These are phyloP conservation scores for Reticulomyxa filosa DNA, from an alignment of 78 protist species.

Conservation along the genomic window DNA sequence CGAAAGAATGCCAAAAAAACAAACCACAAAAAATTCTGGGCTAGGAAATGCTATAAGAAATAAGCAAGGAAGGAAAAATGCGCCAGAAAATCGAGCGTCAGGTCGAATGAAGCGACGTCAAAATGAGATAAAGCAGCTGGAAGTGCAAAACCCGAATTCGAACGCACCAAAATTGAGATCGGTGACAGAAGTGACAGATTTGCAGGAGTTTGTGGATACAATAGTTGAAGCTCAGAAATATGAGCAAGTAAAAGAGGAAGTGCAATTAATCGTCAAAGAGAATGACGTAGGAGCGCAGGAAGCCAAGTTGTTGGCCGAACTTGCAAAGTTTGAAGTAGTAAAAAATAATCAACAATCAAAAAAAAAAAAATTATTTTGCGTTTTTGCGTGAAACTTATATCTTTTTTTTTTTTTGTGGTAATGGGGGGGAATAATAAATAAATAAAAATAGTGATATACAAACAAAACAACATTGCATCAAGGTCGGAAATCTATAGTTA, in stretches of 20 bases:
- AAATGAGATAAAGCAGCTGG: too few relatives aligned
- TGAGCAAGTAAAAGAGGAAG: slow-evolving; percentile 4
- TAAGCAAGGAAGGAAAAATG: neutral
- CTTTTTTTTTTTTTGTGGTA: too few relatives aligned
- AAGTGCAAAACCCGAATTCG: too few relatives aligned
- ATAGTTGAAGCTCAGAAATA: neutral
- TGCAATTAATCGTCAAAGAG: slow-evolving; percentile 3
- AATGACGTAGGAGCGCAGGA: neutral
- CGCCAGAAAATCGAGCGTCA: neutral
- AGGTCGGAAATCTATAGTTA: too few relatives aligned
- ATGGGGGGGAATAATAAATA: slow-evolving; percentile 48
- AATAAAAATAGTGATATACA: too few relatives aligned
- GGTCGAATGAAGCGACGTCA: too few relatives aligned
- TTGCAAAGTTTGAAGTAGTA: slow-evolving; percentile 28
- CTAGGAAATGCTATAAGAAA: too few relatives aligned
- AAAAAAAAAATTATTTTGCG: neutral
- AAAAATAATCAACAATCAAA: too few relatives aligned
- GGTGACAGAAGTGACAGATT: slow-evolving; percentile 4
- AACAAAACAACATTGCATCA: too few relatives aligned
- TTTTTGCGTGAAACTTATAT: neutral
- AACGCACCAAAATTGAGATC: too few relatives aligned
- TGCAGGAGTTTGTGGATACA: neutral
- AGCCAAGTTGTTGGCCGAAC: neutral
- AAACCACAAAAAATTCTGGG: too few relatives aligned
- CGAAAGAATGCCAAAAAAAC: too few relatives aligned